Conservation (phyloP, 2,329 filamentous ascomycete species). For the Pyrenophora seminiperda region DNA sequence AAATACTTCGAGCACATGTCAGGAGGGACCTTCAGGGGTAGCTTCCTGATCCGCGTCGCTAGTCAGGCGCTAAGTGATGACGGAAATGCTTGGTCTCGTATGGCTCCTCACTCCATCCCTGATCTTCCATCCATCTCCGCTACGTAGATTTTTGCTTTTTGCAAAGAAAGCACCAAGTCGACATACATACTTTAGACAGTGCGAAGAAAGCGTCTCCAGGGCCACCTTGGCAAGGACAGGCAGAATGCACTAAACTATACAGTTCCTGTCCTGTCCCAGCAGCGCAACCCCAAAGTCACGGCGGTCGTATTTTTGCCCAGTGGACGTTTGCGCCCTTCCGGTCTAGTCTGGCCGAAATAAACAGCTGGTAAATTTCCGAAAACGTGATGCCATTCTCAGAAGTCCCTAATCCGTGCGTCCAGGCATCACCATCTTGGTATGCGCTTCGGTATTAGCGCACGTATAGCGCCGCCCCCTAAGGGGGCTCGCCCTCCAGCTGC, state of each 20-base stretch:
- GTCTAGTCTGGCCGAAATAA: conserved; percentile 8
- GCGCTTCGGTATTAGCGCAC: conserved; percentile 7
- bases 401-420: conserved; percentile 15
- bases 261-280: too few species aligned
- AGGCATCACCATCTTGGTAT: conserved; percentile 17
- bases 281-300: too few species aligned
- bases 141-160: neutral
- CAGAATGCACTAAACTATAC: neutral
- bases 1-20: too few species aligned
- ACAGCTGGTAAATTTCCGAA: conserved; percentile 6
- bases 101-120: conserved; percentile 8
- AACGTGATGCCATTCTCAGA: neutral
- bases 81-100: conserved; percentile 23
- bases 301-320: neutral
- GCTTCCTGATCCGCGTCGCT: conserved; percentile 12
- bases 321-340: conserved; percentile 5
- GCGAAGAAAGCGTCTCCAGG: neutral
- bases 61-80: conserved; percentile 17
- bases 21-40: conserved; percentile 18
- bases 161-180: neutral
- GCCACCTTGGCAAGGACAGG: neutral
- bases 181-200: neutral
- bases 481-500: conserved; percentile 10
- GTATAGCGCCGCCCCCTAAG: conserved; percentile 22
- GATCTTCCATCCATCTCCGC: conserved; percentile 1